These are phyloP conservation scores for Monascus ruber DNA, from an alignment of 2,329 filamentous ascomycete species.

Conservation along the genomic window DNA sequence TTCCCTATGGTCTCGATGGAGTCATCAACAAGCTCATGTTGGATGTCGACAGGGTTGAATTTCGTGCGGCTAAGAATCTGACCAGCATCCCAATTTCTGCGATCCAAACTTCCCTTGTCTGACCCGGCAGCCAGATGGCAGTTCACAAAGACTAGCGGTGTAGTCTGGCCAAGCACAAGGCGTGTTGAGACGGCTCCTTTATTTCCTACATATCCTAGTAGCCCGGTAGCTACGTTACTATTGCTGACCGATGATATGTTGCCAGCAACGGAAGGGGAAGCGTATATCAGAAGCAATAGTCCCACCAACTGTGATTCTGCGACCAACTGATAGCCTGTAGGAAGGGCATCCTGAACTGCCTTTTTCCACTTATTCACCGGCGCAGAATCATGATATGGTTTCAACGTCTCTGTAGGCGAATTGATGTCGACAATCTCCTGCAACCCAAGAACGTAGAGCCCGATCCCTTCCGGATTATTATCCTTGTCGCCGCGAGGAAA, in stretches of 20 bases:
- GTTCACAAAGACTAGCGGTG: constrained; percentile 80
- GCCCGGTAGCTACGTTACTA: constrained; percentile 71
- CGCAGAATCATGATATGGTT: constrained; percentile 60
- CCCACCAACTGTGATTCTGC: constrained; percentile 79
- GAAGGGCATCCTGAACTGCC: constrained; percentile 61
- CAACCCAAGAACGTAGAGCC: constrained; percentile 77
- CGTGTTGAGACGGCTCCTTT: constrained; percentile 81
- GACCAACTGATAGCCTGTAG: constrained; percentile 63
- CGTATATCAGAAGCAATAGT: constrained; percentile 72
- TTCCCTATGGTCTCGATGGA: constrained; percentile 58
- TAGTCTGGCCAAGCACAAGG: constrained; percentile 79
- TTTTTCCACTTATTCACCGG: constrained; percentile 70
- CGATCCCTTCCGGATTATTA: constrained; percentile 50
- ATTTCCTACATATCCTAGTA: constrained; percentile 91
- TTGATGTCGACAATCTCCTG: constrained; percentile 88
- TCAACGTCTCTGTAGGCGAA: constrained; percentile 65
- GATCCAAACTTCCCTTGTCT: constrained; percentile 64
- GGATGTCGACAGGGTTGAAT: constrained; percentile 63
- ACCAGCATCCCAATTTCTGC: constrained; percentile 78
- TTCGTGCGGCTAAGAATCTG: constrained; percentile 67
- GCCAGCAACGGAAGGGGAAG: constrained; percentile 61
- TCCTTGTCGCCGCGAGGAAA: constrained; percentile 3
- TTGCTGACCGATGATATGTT: constrained; percentile 74
- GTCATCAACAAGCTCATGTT: constrained; percentile 49
- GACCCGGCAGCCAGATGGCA: constrained; percentile 81